Base-by-base conservation (phyloP, 2,329 filamentous ascomycete species). In the Tolypocladium pustulatum region DNA sequence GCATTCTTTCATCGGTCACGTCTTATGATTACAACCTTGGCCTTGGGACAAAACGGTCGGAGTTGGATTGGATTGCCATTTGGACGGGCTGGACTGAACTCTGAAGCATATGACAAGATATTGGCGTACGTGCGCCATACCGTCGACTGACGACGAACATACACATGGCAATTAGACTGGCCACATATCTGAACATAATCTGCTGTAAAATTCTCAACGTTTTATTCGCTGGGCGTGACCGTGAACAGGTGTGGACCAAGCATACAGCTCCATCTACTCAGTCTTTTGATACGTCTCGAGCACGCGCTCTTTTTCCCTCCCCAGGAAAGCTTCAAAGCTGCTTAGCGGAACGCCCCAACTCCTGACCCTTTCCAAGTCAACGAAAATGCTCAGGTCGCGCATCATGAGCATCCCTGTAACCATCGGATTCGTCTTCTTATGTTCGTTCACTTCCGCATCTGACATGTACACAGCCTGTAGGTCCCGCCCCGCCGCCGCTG, bases 241-340 rank as follows among this genome's bases (percentile, higher is more conserved):
- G 20, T 1, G 38, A 10, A 17, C n/a, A n/a, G 27, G 17, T 2
- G 17, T 1, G 46, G 30, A 51, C 27, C 25, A 51, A 30, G 8
- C 27, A 51, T 30, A 9, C 17, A 17, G 10, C 20, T 13, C 10
- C 10, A 2, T 10, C 49, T 34, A 52, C 12, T 8, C 3, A 9
- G 41, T 20, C 8, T 2, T n/a, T 51, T 32, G 49, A 20, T 67
- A 75, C 0, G 72, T 74, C 51, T 66, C 61, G 43, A 59, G 58
- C 5, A 75, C 61, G 5, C 54, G 58, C 0, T 62, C 65, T 61
- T 71, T 72, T 66, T 81, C 74, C 54, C 72, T 67, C 58, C 71
- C 65, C 49, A 81, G 57, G 56, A 76, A 82, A 25, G 68, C 63
- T n/a, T 71, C 65, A 59, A 82, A 77, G 0, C 68, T 75, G n/a